These are phyloP conservation scores for Plantago ovata DNA, from an alignment of 257 asterid genomes.

Conservation along the genomic window DNA sequence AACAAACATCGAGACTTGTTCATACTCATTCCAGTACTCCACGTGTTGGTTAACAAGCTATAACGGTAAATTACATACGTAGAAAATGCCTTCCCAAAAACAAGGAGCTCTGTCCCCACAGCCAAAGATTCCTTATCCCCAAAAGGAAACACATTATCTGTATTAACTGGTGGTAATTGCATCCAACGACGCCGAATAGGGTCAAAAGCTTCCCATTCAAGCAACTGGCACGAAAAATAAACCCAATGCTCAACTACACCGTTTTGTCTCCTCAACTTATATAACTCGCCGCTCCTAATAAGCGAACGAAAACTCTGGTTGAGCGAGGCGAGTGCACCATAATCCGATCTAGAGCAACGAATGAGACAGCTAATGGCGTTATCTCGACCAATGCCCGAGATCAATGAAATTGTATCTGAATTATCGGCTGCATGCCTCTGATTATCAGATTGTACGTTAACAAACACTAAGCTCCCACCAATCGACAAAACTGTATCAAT, in stretches of 20 bases:
- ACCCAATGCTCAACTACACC: constrained; percentile 93
- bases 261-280: constrained; percentile 49
- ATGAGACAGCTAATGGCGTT: constrained; percentile 76
- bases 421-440: constrained; percentile 34
- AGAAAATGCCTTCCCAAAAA: constrained; percentile 69
- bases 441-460: constrained; percentile 25
- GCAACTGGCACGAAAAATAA: constrained; percentile 84
- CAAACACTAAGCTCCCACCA: constrained; percentile 28
- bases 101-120: constrained; percentile 94
- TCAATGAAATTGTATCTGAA: constrained; percentile 62
- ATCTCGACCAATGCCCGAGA: constrained; percentile 71
- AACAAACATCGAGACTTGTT: constrained; percentile 76
- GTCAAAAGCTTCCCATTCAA: constrained; percentile 98
- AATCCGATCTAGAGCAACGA: constrained; percentile 78
- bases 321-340: constrained; percentile 73
- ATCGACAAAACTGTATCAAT: constrained; percentile 36
- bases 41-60: constrained; percentile 73
- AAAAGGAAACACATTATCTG: constrained; percentile 62
- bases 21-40: constrained; percentile 88
- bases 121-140: constrained; percentile 94
- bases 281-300: constrained; percentile 67
- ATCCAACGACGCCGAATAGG: constrained; percentile 87
- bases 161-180: constrained; percentile 70
- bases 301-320: constrained; percentile 68
- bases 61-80: constrained; percentile 71